Percentiles rank a stretch among this genome's conserved stretches.
phyloP scores from a whole-genome alignment of 495 filamentous ascomycete species.

The Aspergillus incahuasiensis region DNA sequence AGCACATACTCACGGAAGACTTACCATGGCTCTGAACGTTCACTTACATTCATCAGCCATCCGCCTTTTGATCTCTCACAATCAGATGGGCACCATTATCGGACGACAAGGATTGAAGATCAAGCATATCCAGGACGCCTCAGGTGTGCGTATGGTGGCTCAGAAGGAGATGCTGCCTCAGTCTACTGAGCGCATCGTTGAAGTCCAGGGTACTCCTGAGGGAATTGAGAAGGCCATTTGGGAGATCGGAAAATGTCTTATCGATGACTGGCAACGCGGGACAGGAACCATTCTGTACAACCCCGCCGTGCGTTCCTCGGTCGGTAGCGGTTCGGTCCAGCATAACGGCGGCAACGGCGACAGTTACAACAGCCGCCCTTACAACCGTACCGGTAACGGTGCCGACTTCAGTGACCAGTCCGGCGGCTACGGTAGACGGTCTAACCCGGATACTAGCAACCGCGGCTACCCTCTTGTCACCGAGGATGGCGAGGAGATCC shows the following conservation, averaged over 20 bases:
- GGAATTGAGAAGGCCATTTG: slow-evolving; percentile 93
- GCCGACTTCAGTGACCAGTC: slow-evolving; percentile 91
- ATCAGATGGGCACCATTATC: slow-evolving; percentile 99
- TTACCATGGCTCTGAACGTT: neutral
- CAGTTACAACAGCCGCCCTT: slow-evolving; percentile 62
- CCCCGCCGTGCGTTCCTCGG: slow-evolving; percentile 79
- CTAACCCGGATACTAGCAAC: slow-evolving; percentile 69
- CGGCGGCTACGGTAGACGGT: slow-evolving; percentile 63
- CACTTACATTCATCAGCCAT: slow-evolving; percentile 62
- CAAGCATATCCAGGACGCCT: slow-evolving; percentile 97
- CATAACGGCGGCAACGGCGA: slow-evolving; percentile 39
- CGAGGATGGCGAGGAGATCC: slow-evolving; percentile 94
- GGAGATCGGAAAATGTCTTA: slow-evolving; percentile 98
- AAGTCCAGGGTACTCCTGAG: slow-evolving; percentile 87
- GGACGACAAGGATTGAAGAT: slow-evolving; percentile 95
- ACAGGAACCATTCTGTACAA: slow-evolving; percentile 97
- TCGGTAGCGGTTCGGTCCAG: slow-evolving; percentile 26
- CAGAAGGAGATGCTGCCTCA: slow-evolving; percentile 99
- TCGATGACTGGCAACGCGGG: slow-evolving; percentile 95
- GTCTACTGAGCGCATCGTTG: slow-evolving; percentile 97
- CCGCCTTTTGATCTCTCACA: slow-evolving; percentile 96
- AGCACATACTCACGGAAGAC: neutral
- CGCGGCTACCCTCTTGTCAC: slow-evolving; percentile 76
- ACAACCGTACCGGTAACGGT: slow-evolving; percentile 92
- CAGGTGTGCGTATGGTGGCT: slow-evolving; percentile 96